phyloP scores from a whole-genome alignment of 1,139 yeast genomes.

The Scheffersomyces segobiensis region DNA sequence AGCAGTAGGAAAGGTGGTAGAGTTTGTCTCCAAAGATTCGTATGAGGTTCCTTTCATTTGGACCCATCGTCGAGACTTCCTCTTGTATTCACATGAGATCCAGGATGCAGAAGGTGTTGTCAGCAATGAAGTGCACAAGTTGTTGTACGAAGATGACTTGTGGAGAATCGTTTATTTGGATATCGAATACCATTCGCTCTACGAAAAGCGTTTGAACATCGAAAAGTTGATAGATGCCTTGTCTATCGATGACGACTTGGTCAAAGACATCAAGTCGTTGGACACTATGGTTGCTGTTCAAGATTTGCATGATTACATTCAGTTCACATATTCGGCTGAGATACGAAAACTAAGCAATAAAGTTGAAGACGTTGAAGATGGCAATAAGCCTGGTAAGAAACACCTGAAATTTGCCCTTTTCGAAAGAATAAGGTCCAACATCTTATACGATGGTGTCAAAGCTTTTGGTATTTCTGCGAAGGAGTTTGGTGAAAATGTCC shows the following conservation, averaged over 20 bases:
- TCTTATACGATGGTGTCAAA: slow-evolving; percentile 65
- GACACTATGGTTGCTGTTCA: slow-evolving; percentile 77
- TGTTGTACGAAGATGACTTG: slow-evolving; percentile 77
- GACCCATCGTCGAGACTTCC: slow-evolving; percentile 91
- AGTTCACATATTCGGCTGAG: slow-evolving; percentile 76
- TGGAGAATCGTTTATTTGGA: slow-evolving; percentile 91
- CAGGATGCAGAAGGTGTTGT: slow-evolving; percentile 44
- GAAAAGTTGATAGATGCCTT: slow-evolving; percentile 58
- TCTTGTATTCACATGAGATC: slow-evolving; percentile 61
- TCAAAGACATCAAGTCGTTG: slow-evolving; percentile 59
- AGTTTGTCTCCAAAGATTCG: slow-evolving; percentile 73
- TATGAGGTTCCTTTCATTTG: slow-evolving; percentile 96
- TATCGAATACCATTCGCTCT: slow-evolving; percentile 82
- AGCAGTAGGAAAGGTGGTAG: slow-evolving; percentile 77
- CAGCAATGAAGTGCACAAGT: slow-evolving; percentile 48
- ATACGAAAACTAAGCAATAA: slow-evolving; percentile 48
- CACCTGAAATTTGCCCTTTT: slow-evolving; percentile 73
- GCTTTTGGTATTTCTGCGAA: slow-evolving; percentile 78
- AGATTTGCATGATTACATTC: slow-evolving; percentile 82
- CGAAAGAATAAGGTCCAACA: slow-evolving; percentile 73
- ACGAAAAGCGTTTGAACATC: slow-evolving; percentile 71
- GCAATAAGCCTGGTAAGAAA: slow-evolving; percentile 41
- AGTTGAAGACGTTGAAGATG: slow-evolving; percentile 18
- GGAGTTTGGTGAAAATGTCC: slow-evolving; percentile 82
- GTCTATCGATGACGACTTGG: slow-evolving; percentile 55